phyloP scores from a whole-genome alignment of 805 yeast species.

The Brettanomyces nanus region DNA sequence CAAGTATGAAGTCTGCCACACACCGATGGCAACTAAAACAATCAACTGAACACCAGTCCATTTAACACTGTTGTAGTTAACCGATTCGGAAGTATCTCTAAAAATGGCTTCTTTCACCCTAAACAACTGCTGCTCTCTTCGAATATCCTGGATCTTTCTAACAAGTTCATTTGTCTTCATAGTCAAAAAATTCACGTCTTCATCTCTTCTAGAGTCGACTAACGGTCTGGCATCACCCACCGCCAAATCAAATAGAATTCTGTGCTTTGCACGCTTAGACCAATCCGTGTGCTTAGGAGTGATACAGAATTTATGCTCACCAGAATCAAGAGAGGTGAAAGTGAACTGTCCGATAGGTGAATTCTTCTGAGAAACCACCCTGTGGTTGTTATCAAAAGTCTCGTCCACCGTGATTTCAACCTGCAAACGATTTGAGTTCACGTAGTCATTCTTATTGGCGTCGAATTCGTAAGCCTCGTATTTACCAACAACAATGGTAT shows the following conservation, averaged over 20 bases:
- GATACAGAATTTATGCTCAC: constrained; percentile 74
- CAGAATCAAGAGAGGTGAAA: constrained; percentile 65
- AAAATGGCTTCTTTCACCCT: constrained; percentile 69
- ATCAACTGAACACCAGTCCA: constrained; percentile 66
- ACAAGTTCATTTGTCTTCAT: constrained; percentile 47
- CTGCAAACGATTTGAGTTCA: constrained; percentile 43
- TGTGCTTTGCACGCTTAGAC: constrained; percentile 45
- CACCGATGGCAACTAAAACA: constrained; percentile 59
- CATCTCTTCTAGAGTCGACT: constrained; percentile 61
- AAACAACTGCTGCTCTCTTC: constrained; percentile 57
- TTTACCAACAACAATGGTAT: constrained; percentile 73
- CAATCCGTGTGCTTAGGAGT: constrained; percentile 39
- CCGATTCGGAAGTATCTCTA: constrained; percentile 65
- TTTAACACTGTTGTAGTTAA: constrained; percentile 60
- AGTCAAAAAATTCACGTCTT: constrained; percentile 47
- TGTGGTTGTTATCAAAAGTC: constrained; percentile 69
- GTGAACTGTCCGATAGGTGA: constrained; percentile 61
- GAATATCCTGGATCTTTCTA: constrained; percentile 50
- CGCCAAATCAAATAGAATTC: constrained; percentile 63
- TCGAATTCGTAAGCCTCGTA: constrained; percentile 62
- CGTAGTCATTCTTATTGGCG: constrained; percentile 37
- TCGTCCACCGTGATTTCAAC: constrained; percentile 68
- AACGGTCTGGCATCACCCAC: constrained; percentile 56
- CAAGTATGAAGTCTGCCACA: constrained; percentile 67
- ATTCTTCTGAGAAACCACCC: constrained; percentile 65